A percentile compares a stretch with the other conserved stretches of the same genome.
phyloP scores from a whole-genome alignment of 2,329 filamentous ascomycete species.

The Monosporascus sp. region DNA sequence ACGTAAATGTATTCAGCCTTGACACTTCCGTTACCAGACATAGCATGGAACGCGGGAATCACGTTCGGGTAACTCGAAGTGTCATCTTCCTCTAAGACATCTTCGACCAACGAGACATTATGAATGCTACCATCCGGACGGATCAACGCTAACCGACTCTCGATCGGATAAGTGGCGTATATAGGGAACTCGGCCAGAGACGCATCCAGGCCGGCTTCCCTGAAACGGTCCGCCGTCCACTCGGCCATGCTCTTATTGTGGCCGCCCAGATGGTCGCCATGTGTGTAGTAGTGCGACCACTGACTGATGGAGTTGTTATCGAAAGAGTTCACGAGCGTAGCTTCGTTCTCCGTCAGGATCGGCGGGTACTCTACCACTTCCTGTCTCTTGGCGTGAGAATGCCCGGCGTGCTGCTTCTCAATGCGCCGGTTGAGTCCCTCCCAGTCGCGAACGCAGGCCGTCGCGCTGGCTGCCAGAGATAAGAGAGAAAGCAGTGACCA shows the following conservation, averaged over 20 bases:
- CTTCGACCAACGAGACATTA: slow-evolving; percentile 4
- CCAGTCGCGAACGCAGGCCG: slow-evolving; percentile 6
- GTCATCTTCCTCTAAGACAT: slow-evolving; percentile 2
- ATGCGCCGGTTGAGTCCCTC: background rate
- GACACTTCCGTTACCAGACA: slow-evolving; percentile 3
- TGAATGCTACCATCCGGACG: slow-evolving; percentile 4
- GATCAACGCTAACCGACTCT: slow-evolving; percentile 2
- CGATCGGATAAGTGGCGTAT: slow-evolving; percentile 4
- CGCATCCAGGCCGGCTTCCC: slow-evolving; percentile 2
- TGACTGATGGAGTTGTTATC: slow-evolving; percentile 5
- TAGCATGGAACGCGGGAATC: slow-evolving; percentile 6
- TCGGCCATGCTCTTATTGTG: slow-evolving; percentile 6
- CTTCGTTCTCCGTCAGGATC: slow-evolving; percentile 2
- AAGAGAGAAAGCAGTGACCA: background rate
- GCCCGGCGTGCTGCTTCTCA: slow-evolving; percentile 1
- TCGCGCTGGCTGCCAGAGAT: background rate
- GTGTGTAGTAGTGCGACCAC: slow-evolving; percentile 7
- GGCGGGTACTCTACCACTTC: slow-evolving; percentile 3
- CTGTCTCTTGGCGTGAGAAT: slow-evolving; percentile 1
- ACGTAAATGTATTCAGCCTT: slow-evolving; percentile 4
- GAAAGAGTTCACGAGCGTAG: slow-evolving; percentile 5
- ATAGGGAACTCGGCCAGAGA: slow-evolving; percentile 4
- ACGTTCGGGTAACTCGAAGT: slow-evolving; percentile 5
- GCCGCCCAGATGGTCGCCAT: slow-evolving; percentile 5
- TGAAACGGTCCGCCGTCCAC: slow-evolving; percentile 3